These are phyloP conservation scores for Talaromyces ruber DNA, from an alignment of 495 filamentous ascomycete species.

Conservation along the genomic window DNA sequence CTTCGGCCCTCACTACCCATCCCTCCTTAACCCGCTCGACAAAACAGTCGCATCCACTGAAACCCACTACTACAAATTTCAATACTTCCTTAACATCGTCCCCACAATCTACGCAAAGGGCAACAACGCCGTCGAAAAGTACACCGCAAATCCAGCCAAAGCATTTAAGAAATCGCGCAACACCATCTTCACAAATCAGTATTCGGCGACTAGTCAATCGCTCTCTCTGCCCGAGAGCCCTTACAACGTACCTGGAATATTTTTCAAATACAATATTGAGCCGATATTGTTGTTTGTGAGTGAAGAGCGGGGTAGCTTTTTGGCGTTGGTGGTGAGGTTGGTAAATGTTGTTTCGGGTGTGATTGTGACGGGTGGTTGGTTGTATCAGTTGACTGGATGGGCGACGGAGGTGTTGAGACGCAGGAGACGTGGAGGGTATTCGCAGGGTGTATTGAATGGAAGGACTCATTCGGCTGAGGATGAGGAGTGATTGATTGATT, in stretches of 20 bases:
- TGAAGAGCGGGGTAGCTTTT: constrained; percentile 67
- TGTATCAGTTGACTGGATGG: constrained; percentile 54
- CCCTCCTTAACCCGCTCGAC: constrained; percentile 89
- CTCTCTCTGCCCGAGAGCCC: constrained; percentile 55
- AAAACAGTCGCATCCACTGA: constrained; percentile 70
- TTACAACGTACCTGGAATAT: constrained; percentile 71
- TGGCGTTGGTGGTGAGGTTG: constrained; percentile 67
- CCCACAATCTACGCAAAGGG: constrained; percentile 83
- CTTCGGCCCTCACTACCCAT: constrained; percentile 92
- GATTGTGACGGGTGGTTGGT: constrained; percentile 54
- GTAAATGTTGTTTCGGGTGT: constrained; percentile 59
- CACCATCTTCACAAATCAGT: constrained; percentile 91
- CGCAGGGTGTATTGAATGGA: constrained; percentile 52
- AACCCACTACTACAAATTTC: constrained; percentile 84
- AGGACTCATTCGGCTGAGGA: constrained; percentile 31
- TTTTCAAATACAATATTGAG: constrained; percentile 99
- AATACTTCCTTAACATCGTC: constrained; percentile 96
- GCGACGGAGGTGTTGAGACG: constrained; percentile 28
- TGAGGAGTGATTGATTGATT: constrained; percentile 1
- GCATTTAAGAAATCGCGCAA: constrained; percentile 22
- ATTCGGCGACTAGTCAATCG: constrained; percentile 86
- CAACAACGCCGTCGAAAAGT: constrained; percentile 35
- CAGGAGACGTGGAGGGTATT: constrained; percentile 32
- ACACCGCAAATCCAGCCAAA: constrained; percentile 17
- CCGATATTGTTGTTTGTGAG: constrained; percentile 80